phyloP scores from a whole-genome alignment of 1,284 basidiomycete species.

The Macrocystidia cucumis region DNA sequence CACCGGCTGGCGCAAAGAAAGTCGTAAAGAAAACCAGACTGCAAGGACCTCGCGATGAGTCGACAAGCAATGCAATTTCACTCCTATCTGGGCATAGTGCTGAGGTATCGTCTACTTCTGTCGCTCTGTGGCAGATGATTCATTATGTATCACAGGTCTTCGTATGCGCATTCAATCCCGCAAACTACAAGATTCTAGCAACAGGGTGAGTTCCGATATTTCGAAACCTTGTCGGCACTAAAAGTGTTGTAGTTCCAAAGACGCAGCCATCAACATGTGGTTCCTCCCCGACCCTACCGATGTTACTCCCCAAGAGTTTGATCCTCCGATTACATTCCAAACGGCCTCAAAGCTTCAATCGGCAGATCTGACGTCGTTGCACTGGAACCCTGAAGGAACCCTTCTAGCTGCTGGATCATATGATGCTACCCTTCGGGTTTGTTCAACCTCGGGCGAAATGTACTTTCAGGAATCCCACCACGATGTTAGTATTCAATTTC shows the following conservation, averaged over 20 bases:
- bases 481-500: conserved; percentile 36
- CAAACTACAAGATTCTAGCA: conserved; percentile 51
- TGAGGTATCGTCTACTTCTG: conserved; percentile 36
- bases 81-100: conserved; percentile 51
- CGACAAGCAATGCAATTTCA: conserved; percentile 33
- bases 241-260: conserved; percentile 50
- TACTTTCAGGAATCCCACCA: conserved; percentile 59
- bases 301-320: conserved; percentile 20
- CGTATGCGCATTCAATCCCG: conserved; percentile 75
- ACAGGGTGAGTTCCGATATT: conserved; percentile 49
- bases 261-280: conserved; percentile 73
- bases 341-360: conserved; percentile 39
- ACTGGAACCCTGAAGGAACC: conserved; percentile 67
- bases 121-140: conserved; percentile 2
- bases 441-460: conserved; percentile 42
- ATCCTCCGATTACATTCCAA: conserved; percentile 30
- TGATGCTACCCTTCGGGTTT: conserved; percentile 63
- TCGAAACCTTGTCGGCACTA: conserved; percentile 6
- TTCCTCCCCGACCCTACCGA: conserved; percentile 54
- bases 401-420: conserved; percentile 73
- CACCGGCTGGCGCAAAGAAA: conserved; percentile 6
- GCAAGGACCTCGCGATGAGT: conserved; percentile 21
- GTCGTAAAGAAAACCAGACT: conserved; percentile 12
- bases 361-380: conserved; percentile 61
- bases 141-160: conserved; percentile 48